Base-by-base conservation (phyloP, 2,329 filamentous ascomycete species). In the Claviceps paspali region DNA sequence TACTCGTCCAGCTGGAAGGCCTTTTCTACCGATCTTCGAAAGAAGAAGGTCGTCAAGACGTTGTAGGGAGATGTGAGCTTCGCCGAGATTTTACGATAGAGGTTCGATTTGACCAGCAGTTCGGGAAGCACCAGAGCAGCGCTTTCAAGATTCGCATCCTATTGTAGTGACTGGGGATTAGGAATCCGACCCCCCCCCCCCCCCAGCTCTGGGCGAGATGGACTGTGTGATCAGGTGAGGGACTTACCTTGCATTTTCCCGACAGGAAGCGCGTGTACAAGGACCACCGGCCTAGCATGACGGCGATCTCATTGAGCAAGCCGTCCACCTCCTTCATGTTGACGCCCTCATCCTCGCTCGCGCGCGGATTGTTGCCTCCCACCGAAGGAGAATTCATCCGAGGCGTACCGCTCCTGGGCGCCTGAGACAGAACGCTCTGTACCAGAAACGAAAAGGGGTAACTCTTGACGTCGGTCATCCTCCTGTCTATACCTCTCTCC, bases 381-480 rank as follows among this genome's bases (percentile, higher is more conserved):
- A 69, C 56, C 1, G 82, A 82, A 1, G 88, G 88, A 2, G 87
- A 93, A 44, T 70, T 79, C 27, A 84, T 74, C 31, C 84, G 73
- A 2, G 79, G 71, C 2, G 77, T 77, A 2, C 73, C 74, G 9
- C 60, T 56, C 5, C 73, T 65, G 42, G 79, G 79, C 40, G 84
- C 79, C 22, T 72, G 66, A 0, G 83, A 76, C 33, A 94, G 56
- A 54, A 94, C 95, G 61, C 87, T 95, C 59, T 95, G 87, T 0
- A 96, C 87, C 31, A 98, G 64, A 53, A 98, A 98, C 0, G 87
- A 94, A 56, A 94, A 98, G 1, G 91, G 87, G 53, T 98, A 98
- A 38, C 87, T 94, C 62, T 92, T 96, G 57, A 94, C 84, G 51
- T 98, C 91, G 3, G 83, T 96, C 43, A 98, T 65, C 52, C 81